Evolutionary conservation across 306 rosid genomes (phyloP), one percentile per base, ranked within the genome.

Genomic region (Parietaria judaica): DNA sequence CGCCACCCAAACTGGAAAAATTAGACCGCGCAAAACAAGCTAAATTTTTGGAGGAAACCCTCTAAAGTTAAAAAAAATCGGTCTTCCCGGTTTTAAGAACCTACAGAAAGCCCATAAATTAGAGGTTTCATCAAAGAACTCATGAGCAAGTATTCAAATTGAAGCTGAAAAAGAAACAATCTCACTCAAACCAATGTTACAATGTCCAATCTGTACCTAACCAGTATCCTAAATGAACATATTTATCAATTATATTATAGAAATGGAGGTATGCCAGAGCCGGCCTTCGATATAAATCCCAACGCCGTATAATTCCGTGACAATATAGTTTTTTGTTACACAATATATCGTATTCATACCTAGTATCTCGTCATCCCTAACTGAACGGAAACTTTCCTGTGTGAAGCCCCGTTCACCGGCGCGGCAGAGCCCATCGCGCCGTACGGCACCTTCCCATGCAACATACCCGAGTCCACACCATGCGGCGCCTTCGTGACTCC

Each of bases 321-420:
- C 63, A 51, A 54, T 13, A 54, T 9, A 54, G 65, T 63, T 64
- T 70, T 69, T 68, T 55, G 67, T 60, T 54, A 63, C 63, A 71
- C 34, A 72, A 70, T 57, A 73, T 5, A 57, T 15, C 11, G 64
- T 68, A 66, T 66, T 69, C 50, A 70, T 64, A 53, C 54, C 72
- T 82, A 84, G 68, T 81, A 85, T 69, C 80, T 81, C 51, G 83
- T 44, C 80, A 85, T 74, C 8, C 98, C 88, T 64, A 74, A 91
- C 70, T 88, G 95, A 71, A 83, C 86, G 13, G 70, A 86, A 43
- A 80, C 81, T 66, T 85, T 87, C 58, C 84, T 73, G 67, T 77
- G 94, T 15, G 85, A 79, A 34, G 83, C 76, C 0, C 76, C 54
- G 4, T 69, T 66, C 36, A 76, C 53, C 17, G 77, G 43, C 16